Conservation (phyloP, 257 asterid species). For the Vinca minor region DNA sequence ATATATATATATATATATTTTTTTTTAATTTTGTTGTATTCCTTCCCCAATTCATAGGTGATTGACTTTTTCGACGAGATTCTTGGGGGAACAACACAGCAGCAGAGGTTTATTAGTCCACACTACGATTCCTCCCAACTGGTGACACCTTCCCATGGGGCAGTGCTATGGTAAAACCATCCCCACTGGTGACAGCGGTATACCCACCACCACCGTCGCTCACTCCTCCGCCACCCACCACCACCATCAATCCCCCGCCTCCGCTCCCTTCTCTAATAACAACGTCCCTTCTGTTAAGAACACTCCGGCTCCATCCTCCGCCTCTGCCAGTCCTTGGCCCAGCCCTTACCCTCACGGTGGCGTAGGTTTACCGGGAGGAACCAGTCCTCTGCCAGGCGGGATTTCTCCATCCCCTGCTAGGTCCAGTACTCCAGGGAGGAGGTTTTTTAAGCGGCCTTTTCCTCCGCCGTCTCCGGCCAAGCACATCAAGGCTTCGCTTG, state of each 20-base stretch:
- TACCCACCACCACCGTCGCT: slow-evolving; percentile 20
- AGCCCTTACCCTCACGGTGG: slow-evolving; percentile 74
- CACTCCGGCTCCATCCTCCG: slow-evolving; percentile 71
- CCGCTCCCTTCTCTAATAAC: slow-evolving; percentile 18
- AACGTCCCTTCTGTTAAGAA: slow-evolving; percentile 40
- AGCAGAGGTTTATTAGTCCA: slow-evolving; percentile 5
- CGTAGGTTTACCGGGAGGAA: slow-evolving; percentile 19
- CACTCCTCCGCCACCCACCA: slow-evolving; percentile 26
- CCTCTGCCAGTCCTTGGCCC: slow-evolving; percentile 68
- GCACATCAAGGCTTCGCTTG: slow-evolving; percentile 85
- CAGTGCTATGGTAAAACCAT: slow-evolving; percentile 91
- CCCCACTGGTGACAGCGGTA: slow-evolving; percentile 51
- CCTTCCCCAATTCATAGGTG: background rate
- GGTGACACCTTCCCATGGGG: slow-evolving; percentile 25
- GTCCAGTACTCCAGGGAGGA: slow-evolving; percentile 76
- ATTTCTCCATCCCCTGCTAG: slow-evolving; percentile 81
- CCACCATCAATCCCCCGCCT: slow-evolving; percentile 32
- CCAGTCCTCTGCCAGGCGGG: slow-evolving; percentile 38
- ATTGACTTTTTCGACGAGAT: background rate
- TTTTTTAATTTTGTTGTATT: too few relatives aligned
- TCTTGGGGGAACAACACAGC: too few relatives aligned
- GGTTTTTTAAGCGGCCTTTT: slow-evolving; percentile 71
- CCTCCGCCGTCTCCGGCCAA: slow-evolving; percentile 98
- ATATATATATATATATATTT: too few relatives aligned
- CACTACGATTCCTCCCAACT: background rate